A percentile compares a stretch with the other conserved stretches of the same genome.
These are phyloP conservation scores for Pelagophyceae sp. DNA, from an alignment of 352 stramenopile species.

Conservation along the genomic window DNA sequence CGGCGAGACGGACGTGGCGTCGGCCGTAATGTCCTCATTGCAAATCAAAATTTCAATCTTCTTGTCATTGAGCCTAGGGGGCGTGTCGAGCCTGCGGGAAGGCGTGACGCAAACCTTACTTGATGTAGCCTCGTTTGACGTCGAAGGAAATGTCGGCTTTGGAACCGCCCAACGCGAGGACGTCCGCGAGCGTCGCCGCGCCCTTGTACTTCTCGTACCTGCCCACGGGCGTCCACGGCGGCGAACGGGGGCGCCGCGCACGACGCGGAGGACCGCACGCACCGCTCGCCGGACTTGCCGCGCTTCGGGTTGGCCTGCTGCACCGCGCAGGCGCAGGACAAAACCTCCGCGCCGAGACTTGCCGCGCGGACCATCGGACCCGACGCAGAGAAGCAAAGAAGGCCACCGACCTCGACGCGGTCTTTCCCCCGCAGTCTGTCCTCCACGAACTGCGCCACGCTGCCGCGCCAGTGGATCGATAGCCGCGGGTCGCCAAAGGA, in stretches of 20 bases:
- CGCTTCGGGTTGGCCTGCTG: slow-evolving; percentile 16
- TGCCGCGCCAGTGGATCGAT: no score
- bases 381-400: no score
- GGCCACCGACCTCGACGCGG: no score
- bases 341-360: not conserved
- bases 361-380: no score
- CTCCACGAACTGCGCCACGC: no score
- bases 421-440: no score
- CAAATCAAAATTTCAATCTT: no score
- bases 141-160: not conserved
- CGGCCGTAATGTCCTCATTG: not conserved
- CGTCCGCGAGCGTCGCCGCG: not conserved
- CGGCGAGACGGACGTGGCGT: not conserved
- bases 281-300: not conserved
- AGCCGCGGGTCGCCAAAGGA: no score
- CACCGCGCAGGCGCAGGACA: not conserved
- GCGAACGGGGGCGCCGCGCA: not conserved
- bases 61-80: not conserved
- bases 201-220: slow-evolving; percentile 12
- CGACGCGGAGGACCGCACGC: not conserved
- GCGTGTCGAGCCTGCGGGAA: not conserved
- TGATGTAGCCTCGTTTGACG: slow-evolving; percentile 4
- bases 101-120: no score
- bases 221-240: not conserved
- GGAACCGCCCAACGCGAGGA: not conserved